Evolutionary conservation across 495 filamentous ascomycete species (phyloP).

Genomic region (Hypoxylon rickii): DNA sequence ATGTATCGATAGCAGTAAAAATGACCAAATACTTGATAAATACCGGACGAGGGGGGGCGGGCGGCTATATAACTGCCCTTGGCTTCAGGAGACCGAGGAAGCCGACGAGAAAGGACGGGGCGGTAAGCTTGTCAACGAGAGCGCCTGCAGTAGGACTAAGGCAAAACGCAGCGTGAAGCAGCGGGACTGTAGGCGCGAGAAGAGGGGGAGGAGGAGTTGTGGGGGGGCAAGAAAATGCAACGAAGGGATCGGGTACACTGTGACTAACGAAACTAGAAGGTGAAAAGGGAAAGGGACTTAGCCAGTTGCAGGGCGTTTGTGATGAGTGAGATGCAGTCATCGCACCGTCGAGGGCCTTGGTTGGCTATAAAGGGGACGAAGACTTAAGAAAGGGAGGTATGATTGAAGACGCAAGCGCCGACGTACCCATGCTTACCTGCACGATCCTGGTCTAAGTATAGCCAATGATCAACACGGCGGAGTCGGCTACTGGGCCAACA

Average conservation of each 20-base stretch:
- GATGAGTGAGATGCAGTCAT: conserved; percentile 28
- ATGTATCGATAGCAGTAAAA: conserved; percentile 14
- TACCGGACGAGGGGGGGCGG: conserved; percentile 19
- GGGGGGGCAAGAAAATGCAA: conserved; percentile 25
- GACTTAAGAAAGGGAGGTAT: conserved; percentile 34
- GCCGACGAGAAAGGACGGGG: conserved; percentile 14
- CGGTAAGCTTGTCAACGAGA: conserved; percentile 7
- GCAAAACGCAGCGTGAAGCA: conserved; percentile 29
- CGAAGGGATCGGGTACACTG: conserved; percentile 18
- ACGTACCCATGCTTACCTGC: conserved; percentile 31
- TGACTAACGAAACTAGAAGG: conserved; percentile 42
- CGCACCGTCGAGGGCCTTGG: conserved; percentile 27
- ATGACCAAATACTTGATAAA: conserved; percentile 5
- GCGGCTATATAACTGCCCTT: conserved; percentile 34
- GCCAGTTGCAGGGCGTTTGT: conserved; percentile 20
- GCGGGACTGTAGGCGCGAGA: conserved; percentile 26
- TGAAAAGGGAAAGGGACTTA: conserved; percentile 9
- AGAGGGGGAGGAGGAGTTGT: conserved; percentile 35
- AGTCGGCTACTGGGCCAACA: conserved; percentile 37
- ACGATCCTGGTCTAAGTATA: conserved; percentile 31
- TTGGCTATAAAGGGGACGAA: conserved; percentile 42
- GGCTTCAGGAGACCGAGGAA: conserved; percentile 13
- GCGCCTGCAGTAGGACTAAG: conserved; percentile 32
- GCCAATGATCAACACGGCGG: conserved; percentile 32
- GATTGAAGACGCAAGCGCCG: conserved; percentile 41